A percentile compares a stretch with the other conserved stretches of the same genome.
phyloP scores from a whole-genome alignment of 352 stramenopile genomes.

The Thraustochytrium sp. region DNA sequence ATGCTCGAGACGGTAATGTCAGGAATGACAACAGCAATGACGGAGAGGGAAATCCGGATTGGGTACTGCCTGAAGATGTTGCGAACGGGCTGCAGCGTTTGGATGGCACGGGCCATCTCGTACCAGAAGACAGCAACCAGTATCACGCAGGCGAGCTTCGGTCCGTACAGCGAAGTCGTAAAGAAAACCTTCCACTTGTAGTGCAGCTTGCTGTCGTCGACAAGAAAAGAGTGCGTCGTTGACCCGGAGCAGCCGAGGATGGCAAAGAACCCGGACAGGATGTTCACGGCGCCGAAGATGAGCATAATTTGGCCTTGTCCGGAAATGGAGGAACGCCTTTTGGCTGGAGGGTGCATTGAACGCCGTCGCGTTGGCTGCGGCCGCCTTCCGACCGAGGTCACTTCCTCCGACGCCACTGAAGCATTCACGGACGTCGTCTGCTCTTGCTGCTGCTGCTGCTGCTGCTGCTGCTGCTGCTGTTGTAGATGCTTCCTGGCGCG shows the following conservation, averaged over 20 bases:
- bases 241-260: not conserved
- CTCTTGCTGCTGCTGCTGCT: too few species aligned
- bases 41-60: not conserved
- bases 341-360: not conserved
- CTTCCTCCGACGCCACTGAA: too few species aligned
- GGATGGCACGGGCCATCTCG: not conserved
- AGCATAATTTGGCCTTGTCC: not conserved
- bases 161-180: not conserved
- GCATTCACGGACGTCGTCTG: too few species aligned
- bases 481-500: not conserved
- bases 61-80: not conserved
- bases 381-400: too few species aligned
- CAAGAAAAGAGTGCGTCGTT: not conserved
- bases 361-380: not conserved
- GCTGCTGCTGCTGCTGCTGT: too few species aligned
- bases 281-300: not conserved
- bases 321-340: not conserved
- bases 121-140: slow-evolving; percentile 4
- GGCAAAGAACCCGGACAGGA: not conserved
- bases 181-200: not conserved
- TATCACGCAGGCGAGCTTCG: not conserved
- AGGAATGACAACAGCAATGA: not conserved
- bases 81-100: not conserved
- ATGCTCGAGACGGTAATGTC: not conserved
- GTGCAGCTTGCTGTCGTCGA: not conserved